Base-by-base conservation (phyloP, 2,329 filamentous ascomycete species). In the Metarhizium sp. region DNA sequence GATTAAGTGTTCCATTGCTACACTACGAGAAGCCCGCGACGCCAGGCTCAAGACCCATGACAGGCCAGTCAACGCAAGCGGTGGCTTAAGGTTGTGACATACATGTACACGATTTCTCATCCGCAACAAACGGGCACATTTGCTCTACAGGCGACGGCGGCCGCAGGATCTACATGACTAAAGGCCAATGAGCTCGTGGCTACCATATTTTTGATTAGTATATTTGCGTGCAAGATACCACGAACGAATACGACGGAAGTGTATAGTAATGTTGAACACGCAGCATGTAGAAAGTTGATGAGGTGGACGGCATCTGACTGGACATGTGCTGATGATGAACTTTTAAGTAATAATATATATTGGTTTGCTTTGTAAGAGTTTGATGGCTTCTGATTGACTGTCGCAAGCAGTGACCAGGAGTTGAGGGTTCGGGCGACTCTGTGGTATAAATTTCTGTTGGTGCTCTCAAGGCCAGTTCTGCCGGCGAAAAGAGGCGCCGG, bases 1-100 rank as follows among this genome's bases (percentile, higher is more conserved):
- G 92, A 10, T 75, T 99, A 50, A 86, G 90, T 2, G 84, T 99
- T n/a, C 94, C 94, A 13, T 75, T 80, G 30, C 76, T 96, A 46
- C 58, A 74, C 67, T 74, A 71, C 60, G 61, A 58, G 25, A 58
- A 62, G 38, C 60, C 64, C 4, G 62, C 63, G n/a, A 64, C 62
- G 38, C 58, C 62, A 6, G 51, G 40, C 7, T 57, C 55, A 16
- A 52, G 50, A 32, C 45, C 45, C 14, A 18, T 46, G n/a, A 46
- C 43, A 6, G n/a, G 43, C 20, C 18, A 7, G 43, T 46, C 43
- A 16, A 29, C 20, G 13, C 45, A 30, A 16, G 25, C 14, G 25
- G 18, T 10, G 13, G 4, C 25, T 13, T 45, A 16, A 45, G 18
- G 16, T 20, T 2, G 42, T 25, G 42, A 45, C n/a, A 20, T 7